A percentile compares a stretch with the other conserved stretches of the same genome.
Evolutionary conservation across 2,329 filamentous ascomycete genomes (phyloP).

Genomic region (Aureobasidium lini): DNA sequence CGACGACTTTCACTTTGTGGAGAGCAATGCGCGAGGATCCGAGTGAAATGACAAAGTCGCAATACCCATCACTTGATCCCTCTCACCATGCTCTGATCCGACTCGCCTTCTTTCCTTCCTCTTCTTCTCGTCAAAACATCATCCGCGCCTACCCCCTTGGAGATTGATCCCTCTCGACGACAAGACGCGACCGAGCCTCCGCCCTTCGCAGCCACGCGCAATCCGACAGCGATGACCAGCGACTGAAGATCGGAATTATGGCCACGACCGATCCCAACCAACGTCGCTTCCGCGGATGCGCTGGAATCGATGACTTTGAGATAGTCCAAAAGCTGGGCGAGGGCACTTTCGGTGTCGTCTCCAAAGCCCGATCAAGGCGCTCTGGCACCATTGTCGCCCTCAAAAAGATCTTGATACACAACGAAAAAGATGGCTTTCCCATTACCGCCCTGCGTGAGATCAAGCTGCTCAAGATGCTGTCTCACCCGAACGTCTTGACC

Average conservation of each 20-base stretch:
- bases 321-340: constrained; percentile 76
- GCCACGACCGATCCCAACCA: constrained; percentile 39
- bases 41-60: not conserved
- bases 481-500: constrained; percentile 77
- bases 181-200: not conserved
- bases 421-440: constrained; percentile 98
- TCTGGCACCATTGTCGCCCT: constrained; percentile 72
- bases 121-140: not conserved
- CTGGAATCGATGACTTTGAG: constrained; percentile 72
- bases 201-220: not conserved
- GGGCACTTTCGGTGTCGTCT: constrained; percentile 93
- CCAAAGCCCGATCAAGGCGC: constrained; percentile 73
- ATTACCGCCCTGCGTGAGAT: constrained; percentile 97
- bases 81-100: not conserved
- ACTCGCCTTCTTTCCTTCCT: not conserved
- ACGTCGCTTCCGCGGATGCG: constrained; percentile 72
- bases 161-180: not conserved
- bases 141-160: not conserved
- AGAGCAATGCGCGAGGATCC: not conserved
- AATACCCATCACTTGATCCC: not conserved
- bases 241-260: not conserved
- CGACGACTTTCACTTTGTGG: not conserved
- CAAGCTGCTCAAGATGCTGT: constrained; percentile 92
- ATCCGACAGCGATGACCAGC: not conserved
- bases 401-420: constrained; percentile 99